Evolutionary conservation across 306 rosid species (phyloP).

Genomic region (Quercus glauca): DNA sequence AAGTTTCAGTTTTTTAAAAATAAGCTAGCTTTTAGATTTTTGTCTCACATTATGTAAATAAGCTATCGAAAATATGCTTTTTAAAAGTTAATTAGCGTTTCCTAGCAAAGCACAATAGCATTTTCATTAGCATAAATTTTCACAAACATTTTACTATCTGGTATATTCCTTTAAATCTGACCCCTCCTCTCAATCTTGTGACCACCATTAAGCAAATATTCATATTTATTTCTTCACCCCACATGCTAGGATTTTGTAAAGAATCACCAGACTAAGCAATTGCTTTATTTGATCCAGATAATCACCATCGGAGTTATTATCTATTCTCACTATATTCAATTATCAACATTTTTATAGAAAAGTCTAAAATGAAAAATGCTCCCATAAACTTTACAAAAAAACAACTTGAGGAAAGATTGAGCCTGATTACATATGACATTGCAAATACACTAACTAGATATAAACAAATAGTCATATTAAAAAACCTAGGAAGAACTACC

Average conservation of each 20-base stretch:
- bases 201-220: background rate
- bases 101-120: too few relatives aligned
- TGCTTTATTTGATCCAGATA: too few relatives aligned
- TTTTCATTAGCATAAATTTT: background rate
- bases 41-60: too few relatives aligned
- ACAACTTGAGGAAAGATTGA: background rate
- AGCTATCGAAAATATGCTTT: too few relatives aligned
- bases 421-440: background rate
- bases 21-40: too few relatives aligned
- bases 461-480: background rate
- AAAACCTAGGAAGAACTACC: background rate
- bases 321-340: background rate
- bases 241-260: background rate
- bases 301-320: background rate
- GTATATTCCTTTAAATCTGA: background rate
- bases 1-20: too few relatives aligned
- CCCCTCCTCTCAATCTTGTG: background rate
- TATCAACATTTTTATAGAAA: background rate
- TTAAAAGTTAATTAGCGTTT: too few relatives aligned
- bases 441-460: background rate
- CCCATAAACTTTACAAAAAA: background rate
- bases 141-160: background rate
- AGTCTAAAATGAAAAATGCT: background rate
- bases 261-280: background rate
- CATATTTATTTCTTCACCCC: background rate